Base-by-base conservation (phyloP, 2,329 filamentous ascomycete genomes). In the Fusarium coicis region DNA sequence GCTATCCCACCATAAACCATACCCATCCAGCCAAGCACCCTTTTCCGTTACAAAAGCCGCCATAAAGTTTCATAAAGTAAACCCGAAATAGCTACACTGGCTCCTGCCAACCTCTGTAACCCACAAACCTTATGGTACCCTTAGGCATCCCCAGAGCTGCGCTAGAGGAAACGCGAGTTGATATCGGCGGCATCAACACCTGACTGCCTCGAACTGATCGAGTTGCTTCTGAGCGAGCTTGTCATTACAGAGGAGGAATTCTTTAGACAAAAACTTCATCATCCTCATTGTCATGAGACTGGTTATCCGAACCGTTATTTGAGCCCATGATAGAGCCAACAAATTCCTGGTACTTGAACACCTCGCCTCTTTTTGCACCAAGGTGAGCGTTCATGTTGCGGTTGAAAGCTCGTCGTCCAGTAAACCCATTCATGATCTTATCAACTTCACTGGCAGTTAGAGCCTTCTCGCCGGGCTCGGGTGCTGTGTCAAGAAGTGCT, bases 291-390 rank as follows among this genome's bases (percentile, higher is more conserved):
- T 80, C 78, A 26, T 79, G 75, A 30, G 80, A 77, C 30, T 76
- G 69, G n/a, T 68, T 68, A 52, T 84, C 84, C 7, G 81, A 78
- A 21, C 75, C 79, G 34, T 81, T 83, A 59, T 83, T 88, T 15
- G 87, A 86, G 5, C 91, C 91, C 75, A 89, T 86, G 55, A 93
- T 84, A 32, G 89, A 92, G 71, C 87, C 89, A 72, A 98, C 94
- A 83, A 98, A 98, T 66, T 99, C 96, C 70, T 94, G 91, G 80
- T 98, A 99, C 78, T 91, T 90, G 83, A 99, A 98, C 2, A 98
- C 95, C 68, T 98, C 96, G 2, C 93, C 94, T 70, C 93, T 88
- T 79, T 91, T 92, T 15, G 82, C 78, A 64, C 87, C 83, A 78
- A 91, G 72, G 68, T 89, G 83, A 71, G 85, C 80, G 77, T 83